Percentiles rank a stretch among this genome's conserved stretches.
Conservation (phyloP, 208 protist genomes). For the Phytomonas sp. region DNA sequence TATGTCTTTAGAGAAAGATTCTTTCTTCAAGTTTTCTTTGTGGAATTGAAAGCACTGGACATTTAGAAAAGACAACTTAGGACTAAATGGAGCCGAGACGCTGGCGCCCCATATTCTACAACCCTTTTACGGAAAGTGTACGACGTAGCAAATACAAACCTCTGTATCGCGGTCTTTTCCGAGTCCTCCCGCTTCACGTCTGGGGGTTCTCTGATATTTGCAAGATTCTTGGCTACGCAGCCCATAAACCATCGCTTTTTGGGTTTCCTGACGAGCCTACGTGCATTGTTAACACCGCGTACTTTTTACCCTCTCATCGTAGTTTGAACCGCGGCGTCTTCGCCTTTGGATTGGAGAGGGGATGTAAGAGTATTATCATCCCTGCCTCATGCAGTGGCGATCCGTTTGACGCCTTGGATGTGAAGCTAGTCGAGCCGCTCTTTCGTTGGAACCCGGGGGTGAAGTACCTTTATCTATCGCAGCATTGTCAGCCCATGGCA, state of each 20-base stretch:
- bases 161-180: slow-evolving; percentile 78
- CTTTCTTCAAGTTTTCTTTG: neutral
- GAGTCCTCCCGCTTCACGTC: slow-evolving; percentile 70
- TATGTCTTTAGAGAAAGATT: neutral
- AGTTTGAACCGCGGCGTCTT: slow-evolving; percentile 59
- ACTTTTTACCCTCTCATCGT: slow-evolving; percentile 71
- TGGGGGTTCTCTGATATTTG: slow-evolving; percentile 71
- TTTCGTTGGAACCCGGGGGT: slow-evolving; percentile 85
- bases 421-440: slow-evolving; percentile 66
- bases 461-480: slow-evolving; percentile 81
- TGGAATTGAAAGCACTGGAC: neutral
- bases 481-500: slow-evolving; percentile 76
- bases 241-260: slow-evolving; percentile 75
- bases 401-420: slow-evolving; percentile 72
- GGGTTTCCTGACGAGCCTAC: slow-evolving; percentile 77
- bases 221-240: slow-evolving; percentile 65
- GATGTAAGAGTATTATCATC: slow-evolving; percentile 80
- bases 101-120: slow-evolving; percentile 75
- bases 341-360: slow-evolving; percentile 79
- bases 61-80: neutral
- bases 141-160: slow-evolving; percentile 30
- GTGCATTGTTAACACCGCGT: slow-evolving; percentile 83
- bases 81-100: slow-evolving; percentile 65
- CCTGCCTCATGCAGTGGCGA: slow-evolving; percentile 65
- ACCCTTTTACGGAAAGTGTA: slow-evolving; percentile 72